phyloP scores from a whole-genome alignment of 208 protist species.

The Crithidia acanthocephali region DNA sequence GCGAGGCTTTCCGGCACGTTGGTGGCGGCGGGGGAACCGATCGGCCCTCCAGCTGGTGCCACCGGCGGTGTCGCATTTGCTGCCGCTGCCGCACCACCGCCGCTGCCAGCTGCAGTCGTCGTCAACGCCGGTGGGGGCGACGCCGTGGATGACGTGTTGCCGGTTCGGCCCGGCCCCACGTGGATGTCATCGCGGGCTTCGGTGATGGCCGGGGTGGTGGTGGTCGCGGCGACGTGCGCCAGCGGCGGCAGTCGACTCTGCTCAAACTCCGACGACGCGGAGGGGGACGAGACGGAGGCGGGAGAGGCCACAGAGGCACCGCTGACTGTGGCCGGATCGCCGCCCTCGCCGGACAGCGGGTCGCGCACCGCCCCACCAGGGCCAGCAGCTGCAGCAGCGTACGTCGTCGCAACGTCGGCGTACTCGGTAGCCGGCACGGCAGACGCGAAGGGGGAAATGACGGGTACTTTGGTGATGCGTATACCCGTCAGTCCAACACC shows the following conservation, averaged over 20 bases:
- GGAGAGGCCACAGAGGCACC: background rate
- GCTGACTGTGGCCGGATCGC: background rate
- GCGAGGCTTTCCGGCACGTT: constrained; percentile 24
- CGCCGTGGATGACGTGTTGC: background rate
- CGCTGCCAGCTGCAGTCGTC: no score
- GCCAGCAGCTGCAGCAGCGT: no score
- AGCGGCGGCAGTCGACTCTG: background rate
- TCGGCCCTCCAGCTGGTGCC: constrained; percentile 1
- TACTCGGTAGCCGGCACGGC: background rate
- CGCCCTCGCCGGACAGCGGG: background rate
- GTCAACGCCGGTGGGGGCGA: background rate
- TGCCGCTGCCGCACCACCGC: background rate
- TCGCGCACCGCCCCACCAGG: no score
- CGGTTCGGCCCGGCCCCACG: no score
- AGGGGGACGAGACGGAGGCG: background rate
- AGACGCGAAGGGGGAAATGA: background rate
- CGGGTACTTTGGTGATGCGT: background rate
- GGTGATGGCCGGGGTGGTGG: background rate
- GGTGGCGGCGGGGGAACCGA: constrained; percentile 4
- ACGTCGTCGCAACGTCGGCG: background rate
- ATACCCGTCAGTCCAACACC: no score
- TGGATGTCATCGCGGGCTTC: background rate
- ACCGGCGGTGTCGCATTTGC: background rate
- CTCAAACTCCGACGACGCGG: background rate
- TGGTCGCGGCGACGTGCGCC: background rate